Percentiles rank a stretch among this genome's conserved stretches.
Evolutionary conservation across 2,329 filamentous ascomycete species (phyloP).

Genomic region (Penicillium sp.): DNA sequence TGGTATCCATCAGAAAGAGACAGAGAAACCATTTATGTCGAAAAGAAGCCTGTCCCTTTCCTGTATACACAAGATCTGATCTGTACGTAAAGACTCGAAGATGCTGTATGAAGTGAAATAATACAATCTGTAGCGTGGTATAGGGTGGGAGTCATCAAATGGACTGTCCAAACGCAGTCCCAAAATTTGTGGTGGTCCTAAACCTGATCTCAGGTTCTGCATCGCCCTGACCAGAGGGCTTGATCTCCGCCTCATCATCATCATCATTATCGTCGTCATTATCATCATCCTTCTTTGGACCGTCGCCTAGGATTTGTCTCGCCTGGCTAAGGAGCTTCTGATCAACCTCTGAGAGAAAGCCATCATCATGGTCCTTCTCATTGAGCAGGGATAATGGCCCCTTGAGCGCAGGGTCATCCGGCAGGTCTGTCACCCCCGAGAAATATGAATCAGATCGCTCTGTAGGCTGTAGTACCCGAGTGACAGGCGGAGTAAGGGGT

Average conservation of each 20-base stretch:
- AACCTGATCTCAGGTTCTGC: constrained; percentile 47
- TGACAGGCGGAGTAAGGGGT: constrained; percentile 38
- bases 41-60: background rate
- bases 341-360: constrained; percentile 49
- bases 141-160: constrained; percentile 16
- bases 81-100: constrained; percentile 19
- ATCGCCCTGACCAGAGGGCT: constrained; percentile 31
- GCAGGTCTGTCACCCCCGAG: constrained; percentile 39
- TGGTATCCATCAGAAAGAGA: constrained; percentile 13
- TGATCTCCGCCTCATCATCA: constrained; percentile 28
- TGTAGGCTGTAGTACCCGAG: constrained; percentile 36
- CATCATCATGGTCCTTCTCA: constrained; percentile 45
- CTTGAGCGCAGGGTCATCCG: constrained; percentile 50
- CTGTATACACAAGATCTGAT: background rate
- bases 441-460: constrained; percentile 50
- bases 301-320: constrained; percentile 33
- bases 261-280: constrained; percentile 19
- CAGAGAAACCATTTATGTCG: background rate
- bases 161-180: constrained; percentile 50
- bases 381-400: constrained; percentile 51
- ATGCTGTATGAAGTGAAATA: background rate
- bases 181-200: constrained; percentile 53
- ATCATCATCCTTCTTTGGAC: constrained; percentile 27
- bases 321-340: constrained; percentile 50
- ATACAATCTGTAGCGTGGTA: constrained; percentile 16